phyloP scores from a whole-genome alignment of 768 basidiomycete genomes.

The Termitomyces sp. region DNA sequence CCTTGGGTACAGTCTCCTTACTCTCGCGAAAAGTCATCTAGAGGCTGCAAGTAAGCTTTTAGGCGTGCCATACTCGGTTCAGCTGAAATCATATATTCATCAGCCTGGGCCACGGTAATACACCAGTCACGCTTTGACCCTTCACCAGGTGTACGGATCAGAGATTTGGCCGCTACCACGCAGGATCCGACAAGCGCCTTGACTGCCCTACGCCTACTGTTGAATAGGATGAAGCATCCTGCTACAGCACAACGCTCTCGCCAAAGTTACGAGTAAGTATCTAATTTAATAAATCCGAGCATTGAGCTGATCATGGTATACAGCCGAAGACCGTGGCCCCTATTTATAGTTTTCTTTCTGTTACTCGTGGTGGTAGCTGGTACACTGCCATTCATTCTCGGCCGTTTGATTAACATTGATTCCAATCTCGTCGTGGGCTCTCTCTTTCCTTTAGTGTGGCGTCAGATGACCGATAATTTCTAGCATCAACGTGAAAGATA shows the following conservation, averaged over 20 bases:
- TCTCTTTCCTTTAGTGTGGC: not conserved
- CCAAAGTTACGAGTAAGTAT: slow-evolving; percentile 29
- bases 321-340: slow-evolving; percentile 31
- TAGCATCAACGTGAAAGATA: slow-evolving; percentile 29
- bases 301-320: not conserved
- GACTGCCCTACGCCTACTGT: slow-evolving; percentile 26
- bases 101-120: slow-evolving; percentile 40
- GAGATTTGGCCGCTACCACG: slow-evolving; percentile 28
- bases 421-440: slow-evolving; percentile 23
- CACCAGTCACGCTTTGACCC: slow-evolving; percentile 28
- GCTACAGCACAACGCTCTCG: slow-evolving; percentile 27
- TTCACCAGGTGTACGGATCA: slow-evolving; percentile 27
- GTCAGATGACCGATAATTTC: not conserved
- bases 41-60: slow-evolving; percentile 31
- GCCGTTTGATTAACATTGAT: slow-evolving; percentile 28
- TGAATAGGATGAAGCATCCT: slow-evolving; percentile 25
- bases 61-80: not conserved
- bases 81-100: not conserved
- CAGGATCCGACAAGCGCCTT: slow-evolving; percentile 22
- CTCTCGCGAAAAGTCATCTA: slow-evolving; percentile 22
- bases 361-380: slow-evolving; percentile 22
- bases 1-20: slow-evolving; percentile 24
- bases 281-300: not conserved
- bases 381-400: slow-evolving; percentile 28
- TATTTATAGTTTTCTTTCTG: slow-evolving; percentile 30